Conservation (phyloP, 106 monocot genomes). For the Dioscorea alata region DNA sequence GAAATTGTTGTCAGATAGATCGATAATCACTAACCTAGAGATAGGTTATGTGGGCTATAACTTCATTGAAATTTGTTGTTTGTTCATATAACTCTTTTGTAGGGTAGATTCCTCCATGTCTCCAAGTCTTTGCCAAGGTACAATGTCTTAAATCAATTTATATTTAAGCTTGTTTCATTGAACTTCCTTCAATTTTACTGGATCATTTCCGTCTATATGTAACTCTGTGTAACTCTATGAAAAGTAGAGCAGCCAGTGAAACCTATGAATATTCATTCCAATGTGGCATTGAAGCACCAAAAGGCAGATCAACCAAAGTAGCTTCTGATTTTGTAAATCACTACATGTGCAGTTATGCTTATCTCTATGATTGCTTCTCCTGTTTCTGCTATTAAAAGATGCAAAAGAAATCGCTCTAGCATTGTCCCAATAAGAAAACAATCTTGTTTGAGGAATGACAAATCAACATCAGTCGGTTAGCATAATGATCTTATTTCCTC, state of each 20-base stretch:
- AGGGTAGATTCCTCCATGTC: constrained; percentile 70
- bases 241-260: no score
- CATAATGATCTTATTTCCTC: neutral
- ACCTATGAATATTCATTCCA: constrained; percentile 14
- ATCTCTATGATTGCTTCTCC: constrained; percentile 27
- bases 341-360: constrained; percentile 34
- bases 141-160: neutral
- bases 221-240: constrained; percentile 23
- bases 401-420: constrained; percentile 25
- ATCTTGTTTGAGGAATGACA: constrained; percentile 25
- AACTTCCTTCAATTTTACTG: constrained; percentile 8
- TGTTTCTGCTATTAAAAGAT: constrained; percentile 22
- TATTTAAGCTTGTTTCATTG: neutral
- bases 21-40: no score
- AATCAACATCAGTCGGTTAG: constrained; percentile 51
- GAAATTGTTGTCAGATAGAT: no score
- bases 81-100: constrained; percentile 80
- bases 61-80: no score
- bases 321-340: constrained; percentile 77
- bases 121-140: constrained; percentile 61
- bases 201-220: neutral
- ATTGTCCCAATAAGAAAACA: constrained; percentile 39
- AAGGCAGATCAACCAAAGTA: constrained; percentile 46
- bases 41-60: no score
- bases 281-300: constrained; percentile 16